Evolutionary conservation across 148 eudicot genomes (phyloP), one percentile per base, ranked within the genome.

Genomic region (Camellia granthamiana): DNA sequence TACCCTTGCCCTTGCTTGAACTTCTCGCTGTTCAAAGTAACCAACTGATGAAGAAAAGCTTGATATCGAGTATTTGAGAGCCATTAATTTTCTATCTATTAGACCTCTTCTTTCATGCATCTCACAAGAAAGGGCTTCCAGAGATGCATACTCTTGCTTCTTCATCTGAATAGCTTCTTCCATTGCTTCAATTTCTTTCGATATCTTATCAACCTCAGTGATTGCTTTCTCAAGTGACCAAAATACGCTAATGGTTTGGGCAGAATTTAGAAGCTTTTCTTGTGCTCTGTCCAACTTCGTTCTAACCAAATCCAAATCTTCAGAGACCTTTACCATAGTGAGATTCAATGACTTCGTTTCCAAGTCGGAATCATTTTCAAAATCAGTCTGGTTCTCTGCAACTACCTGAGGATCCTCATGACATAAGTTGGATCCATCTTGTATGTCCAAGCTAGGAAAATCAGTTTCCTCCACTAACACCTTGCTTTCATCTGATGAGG

Each of bases 11-110:
- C 88, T 87, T 84, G 93, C 93, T 80, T 87, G 84, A 63, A 75
- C 81, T 88, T 91, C 95, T 46, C 99, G 87, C 78, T 94, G 90
- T 78, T 94, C 98, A 82, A 90, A 94, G 87, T 90, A 93, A 69
- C 84, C 75, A 52, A 88, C 46, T 9, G 99, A 91, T 56, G 97
- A 88, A 72, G 88, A 85, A 77, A 96, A 83, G 78, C 77, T 88
- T 55, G 84, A 83, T 69, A 94, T 61, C 3, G 99, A 89, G 77
- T 68, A 77, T 81, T 84, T 90, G 19, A 92, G 80, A 49, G 99
- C 99, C 72, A 77, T 81, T 74, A 94, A 79, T 85, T 96, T 94
- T 56, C 86, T 91, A 56, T 85, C 81, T 63, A 84, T 65, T 47
- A 87, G 59, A 79, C 74, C 85, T 75, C 80, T 81, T 83, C 84